Base-by-base conservation (phyloP, 345 rosid species). In the Ricinus communis region DNA sequence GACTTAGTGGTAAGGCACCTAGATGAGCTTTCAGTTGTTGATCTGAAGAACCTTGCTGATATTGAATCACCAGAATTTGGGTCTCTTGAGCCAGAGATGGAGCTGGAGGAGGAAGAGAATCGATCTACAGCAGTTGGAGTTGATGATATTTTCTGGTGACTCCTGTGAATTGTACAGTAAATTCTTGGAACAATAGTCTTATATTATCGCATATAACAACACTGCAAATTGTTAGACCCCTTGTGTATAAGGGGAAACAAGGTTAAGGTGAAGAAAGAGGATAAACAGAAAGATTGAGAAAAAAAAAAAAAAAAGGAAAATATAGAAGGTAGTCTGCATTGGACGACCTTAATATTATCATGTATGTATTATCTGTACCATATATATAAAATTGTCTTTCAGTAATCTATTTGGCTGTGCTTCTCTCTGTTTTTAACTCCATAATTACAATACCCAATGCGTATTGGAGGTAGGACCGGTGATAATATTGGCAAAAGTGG, bases 1-100 rank as follows among this genome's bases (percentile, higher is more conserved):
- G 97, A 92, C 80, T 72, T 95, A 82, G 93, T 92, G 75, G 97
- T 92, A 33, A 86, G 94, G 74, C 83, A 74, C 51, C 74, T 95
- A 47, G 84, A 90, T 12, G 99, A 92, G 87, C 87, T 95, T 51
- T 87, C 99, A 1, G 74, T 95, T 47, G 92, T 95, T 15, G 99
- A 95, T 82, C 82, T 95, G 81, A 95, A 92, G 86, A 89, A 90
- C 66, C 97, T 95, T 54, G 93, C 97, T 11, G 99, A 73, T 71
- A 70, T 84, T 14, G 99, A 95, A 55, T 76, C 88, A 13, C 71
- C 91, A 1, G 96, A 90, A 62, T 90, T 88, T 1, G 86, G 88
- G 63, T 75, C 85, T 5, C 55, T 60, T 11, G 93, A 92, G 62
- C 84, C 88, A 46, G 92, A 85, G 79, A n/a, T 75, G 66, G 87